Conservation (phyloP, 768 basidiomycete genomes). For the Terana coerulea region DNA sequence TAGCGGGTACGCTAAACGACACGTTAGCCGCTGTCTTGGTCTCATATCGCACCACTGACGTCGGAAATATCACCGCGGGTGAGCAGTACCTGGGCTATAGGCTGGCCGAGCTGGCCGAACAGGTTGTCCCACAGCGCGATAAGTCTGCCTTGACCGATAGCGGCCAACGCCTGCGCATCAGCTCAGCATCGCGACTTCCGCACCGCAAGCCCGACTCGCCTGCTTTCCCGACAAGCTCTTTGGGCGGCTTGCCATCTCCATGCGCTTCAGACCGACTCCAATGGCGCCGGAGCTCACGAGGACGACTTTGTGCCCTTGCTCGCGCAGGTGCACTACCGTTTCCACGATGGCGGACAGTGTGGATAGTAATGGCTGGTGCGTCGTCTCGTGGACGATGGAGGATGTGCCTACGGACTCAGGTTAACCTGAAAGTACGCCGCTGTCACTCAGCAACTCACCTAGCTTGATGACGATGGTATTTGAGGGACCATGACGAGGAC, state of each 20-base stretch:
- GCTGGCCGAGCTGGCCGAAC: constrained; percentile 90
- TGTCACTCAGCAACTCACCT: constrained; percentile 18
- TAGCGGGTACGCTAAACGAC: constrained; percentile 82
- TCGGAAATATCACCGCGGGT: constrained; percentile 97
- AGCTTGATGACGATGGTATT: constrained; percentile 32
- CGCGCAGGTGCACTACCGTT: constrained; percentile 74
- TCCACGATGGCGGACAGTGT: constrained; percentile 91
- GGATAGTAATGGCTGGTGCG: constrained; percentile 88
- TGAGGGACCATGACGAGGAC: constrained; percentile 21
- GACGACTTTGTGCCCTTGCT: constrained; percentile 88
- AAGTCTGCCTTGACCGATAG: constrained; percentile 93
- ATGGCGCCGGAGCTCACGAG: constrained; percentile 98
- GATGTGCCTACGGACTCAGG: constrained; percentile 67
- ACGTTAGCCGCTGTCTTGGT: too few relatives aligned
- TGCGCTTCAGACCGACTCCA: constrained; percentile 88
- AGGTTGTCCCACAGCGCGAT: constrained; percentile 98
- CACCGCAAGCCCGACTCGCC: constrained; percentile 40
- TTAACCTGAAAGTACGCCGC: not conserved
- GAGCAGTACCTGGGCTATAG: constrained; percentile 91
- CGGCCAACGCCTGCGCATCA: constrained; percentile 76
- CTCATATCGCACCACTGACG: too few relatives aligned
- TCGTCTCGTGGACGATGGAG: constrained; percentile 93
- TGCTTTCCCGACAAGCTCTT: constrained; percentile 90
- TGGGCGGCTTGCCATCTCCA: constrained; percentile 76
- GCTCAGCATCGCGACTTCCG: constrained; percentile 14